These are phyloP conservation scores for Fusarium sambucinum DNA, from an alignment of 2,329 filamentous ascomycete genomes.

Conservation along the genomic window DNA sequence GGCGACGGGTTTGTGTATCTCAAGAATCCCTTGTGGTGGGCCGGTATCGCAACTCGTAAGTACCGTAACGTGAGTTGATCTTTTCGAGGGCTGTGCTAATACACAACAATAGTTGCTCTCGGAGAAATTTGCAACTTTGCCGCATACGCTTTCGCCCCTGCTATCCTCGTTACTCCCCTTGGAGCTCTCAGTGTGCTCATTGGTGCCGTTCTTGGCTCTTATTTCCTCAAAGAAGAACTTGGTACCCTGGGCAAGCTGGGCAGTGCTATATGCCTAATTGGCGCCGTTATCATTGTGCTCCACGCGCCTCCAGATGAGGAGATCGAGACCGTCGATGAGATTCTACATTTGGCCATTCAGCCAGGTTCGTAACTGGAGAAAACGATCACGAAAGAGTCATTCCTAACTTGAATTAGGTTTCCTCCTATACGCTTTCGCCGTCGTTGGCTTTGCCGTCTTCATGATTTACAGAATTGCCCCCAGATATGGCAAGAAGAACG, in stretches of 20 bases:
- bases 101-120: constrained; percentile 75
- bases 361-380: constrained; percentile 71
- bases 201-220: constrained; percentile 92
- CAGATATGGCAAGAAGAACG: constrained; percentile 91
- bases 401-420: constrained; percentile 73
- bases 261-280: constrained; percentile 95
- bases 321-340: constrained; percentile 90
- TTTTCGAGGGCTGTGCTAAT: constrained; percentile 35
- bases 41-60: constrained; percentile 88
- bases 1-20: constrained; percentile 96
- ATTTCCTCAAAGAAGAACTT: constrained; percentile 90
- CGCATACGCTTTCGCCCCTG: constrained; percentile 96
- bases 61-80: constrained; percentile 7
- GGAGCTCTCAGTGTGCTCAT: constrained; percentile 95
- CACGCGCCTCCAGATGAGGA: constrained; percentile 96
- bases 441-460: constrained; percentile 84
- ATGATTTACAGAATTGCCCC: constrained; percentile 98
- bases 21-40: constrained; percentile 97
- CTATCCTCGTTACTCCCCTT: constrained; percentile 96
- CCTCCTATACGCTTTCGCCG: constrained; percentile 83
- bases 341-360: constrained; percentile 88
- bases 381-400: background rate
- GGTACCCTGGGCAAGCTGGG: constrained; percentile 93
- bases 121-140: constrained; percentile 98
- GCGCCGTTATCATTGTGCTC: constrained; percentile 95